Evolutionary conservation across 345 rosid species (phyloP).

Genomic region (Lumnitzera racemosa): DNA sequence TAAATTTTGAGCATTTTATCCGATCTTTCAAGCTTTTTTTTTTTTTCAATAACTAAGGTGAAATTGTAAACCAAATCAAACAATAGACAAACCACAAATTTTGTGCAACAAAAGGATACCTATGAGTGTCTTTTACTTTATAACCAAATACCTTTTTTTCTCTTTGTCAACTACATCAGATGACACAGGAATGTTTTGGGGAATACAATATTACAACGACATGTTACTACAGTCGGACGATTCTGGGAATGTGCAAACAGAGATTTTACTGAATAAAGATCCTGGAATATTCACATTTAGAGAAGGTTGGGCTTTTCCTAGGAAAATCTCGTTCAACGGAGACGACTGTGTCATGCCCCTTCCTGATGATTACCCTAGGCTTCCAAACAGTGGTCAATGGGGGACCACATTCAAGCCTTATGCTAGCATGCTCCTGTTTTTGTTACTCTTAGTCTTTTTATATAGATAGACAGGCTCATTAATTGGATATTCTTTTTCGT

Average conservation of each 20-base stretch:
- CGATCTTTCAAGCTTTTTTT: too few relatives aligned
- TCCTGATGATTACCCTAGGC: constrained; percentile 61
- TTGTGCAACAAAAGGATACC: too few relatives aligned
- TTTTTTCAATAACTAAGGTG: too few relatives aligned
- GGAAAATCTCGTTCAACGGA: constrained; percentile 71
- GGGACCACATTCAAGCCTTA: constrained; percentile 6
- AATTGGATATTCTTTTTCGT: background rate
- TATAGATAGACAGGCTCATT: background rate
- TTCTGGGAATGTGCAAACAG: constrained; percentile 63
- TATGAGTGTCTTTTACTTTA: background rate
- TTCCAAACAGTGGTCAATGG: constrained; percentile 34
- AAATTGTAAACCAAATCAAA: too few relatives aligned
- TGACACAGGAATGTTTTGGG: constrained; percentile 86
- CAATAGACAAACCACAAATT: too few relatives aligned
- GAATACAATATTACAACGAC: constrained; percentile 63
- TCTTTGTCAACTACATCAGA: constrained; percentile 34
- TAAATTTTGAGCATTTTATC: too few relatives aligned
- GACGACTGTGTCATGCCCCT: constrained; percentile 91
- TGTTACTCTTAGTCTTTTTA: constrained; percentile 8
- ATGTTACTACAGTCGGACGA: constrained; percentile 54
- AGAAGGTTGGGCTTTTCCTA: constrained; percentile 85
- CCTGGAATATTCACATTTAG: constrained; percentile 40
- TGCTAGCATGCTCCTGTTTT: constrained; percentile 5
- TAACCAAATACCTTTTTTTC: background rate
- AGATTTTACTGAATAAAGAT: constrained; percentile 60